A percentile compares a stretch with the other conserved stretches of the same genome.
These are phyloP conservation scores for Cicer cuneatum DNA, from an alignment of 306 rosid genomes.

Conservation along the genomic window DNA sequence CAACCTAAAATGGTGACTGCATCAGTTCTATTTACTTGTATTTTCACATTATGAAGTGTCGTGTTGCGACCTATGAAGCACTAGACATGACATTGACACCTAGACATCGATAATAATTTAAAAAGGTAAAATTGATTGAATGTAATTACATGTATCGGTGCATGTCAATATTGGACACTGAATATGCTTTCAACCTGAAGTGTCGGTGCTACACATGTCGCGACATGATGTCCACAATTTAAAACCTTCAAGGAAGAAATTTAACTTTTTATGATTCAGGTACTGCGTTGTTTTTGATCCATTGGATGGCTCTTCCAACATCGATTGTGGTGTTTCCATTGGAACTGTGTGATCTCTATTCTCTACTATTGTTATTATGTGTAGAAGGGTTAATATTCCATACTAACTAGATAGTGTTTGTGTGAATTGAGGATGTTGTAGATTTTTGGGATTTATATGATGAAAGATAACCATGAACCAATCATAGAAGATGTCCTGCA, in stretches of 20 bases:
- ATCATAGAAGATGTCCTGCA: slow-evolving; percentile 75
- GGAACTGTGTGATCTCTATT: slow-evolving; percentile 73
- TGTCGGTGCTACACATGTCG: no score
- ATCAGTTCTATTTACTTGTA: neutral
- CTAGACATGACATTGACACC: no score
- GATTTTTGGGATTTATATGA: slow-evolving; percentile 91
- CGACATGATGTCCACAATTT: slow-evolving; percentile 6
- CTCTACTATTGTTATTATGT: slow-evolving; percentile 12
- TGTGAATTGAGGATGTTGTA: slow-evolving; percentile 50
- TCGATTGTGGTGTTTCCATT: slow-evolving; percentile 96
- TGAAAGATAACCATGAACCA: slow-evolving; percentile 70
- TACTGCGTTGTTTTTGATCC: slow-evolving; percentile 93
- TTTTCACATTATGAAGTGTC: neutral
- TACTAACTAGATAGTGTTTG: slow-evolving; percentile 32
- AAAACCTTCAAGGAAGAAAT: slow-evolving; percentile 11
- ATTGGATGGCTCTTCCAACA: slow-evolving; percentile 64
- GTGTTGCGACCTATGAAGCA: neutral
- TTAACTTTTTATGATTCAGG: slow-evolving; percentile 53
- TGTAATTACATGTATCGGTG: no score
- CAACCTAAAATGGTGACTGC: no score
- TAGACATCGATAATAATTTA: no score
- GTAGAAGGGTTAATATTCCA: slow-evolving; percentile 28
- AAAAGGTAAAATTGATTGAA: no score
- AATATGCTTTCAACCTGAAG: no score
- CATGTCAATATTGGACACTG: no score